These are phyloP conservation scores for Dissophora ornata DNA, from an alignment of 192 early-diverging fungal genomes.

Conservation along the genomic window DNA sequence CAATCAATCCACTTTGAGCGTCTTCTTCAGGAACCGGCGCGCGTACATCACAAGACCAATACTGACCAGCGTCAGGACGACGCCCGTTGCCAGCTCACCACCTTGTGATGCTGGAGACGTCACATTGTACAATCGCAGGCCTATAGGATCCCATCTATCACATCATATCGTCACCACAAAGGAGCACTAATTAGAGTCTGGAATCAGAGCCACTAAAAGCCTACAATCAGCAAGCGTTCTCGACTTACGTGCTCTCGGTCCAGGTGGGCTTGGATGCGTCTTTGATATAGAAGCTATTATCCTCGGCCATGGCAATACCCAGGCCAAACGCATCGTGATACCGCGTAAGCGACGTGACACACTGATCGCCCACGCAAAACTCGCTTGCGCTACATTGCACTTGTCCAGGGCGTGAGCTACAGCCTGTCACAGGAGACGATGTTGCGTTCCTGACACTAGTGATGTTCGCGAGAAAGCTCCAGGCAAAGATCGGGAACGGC, in stretches of 20 bases:
- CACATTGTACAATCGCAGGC: conserved; percentile 56
- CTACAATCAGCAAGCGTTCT: no score
- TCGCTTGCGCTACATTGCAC: conserved; percentile 47
- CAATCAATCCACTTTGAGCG: conserved; percentile 51
- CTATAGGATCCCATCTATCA: conserved; percentile 59
- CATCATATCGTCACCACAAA: no score
- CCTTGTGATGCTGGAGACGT: conserved; percentile 53
- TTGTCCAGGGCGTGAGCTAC: conserved; percentile 27
- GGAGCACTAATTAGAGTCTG: no score
- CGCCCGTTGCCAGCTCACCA: conserved; percentile 57
- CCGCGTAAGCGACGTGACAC: conserved; percentile 59
- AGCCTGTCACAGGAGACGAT: conserved; percentile 7
- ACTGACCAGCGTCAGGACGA: conserved; percentile 50
- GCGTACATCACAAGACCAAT: conserved; percentile 40
- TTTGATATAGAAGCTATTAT: conserved; percentile 46
- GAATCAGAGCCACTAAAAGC: no score
- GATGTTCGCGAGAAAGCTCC: conserved; percentile 57
- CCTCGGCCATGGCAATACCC: conserved; percentile 56
- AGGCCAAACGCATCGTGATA: conserved; percentile 66
- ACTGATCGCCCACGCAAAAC: conserved; percentile 57
- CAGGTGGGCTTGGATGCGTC: conserved; percentile 60
- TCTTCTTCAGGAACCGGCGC: conserved; percentile 47
- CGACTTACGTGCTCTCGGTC: conserved; percentile 68
- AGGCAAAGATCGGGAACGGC: conserved; percentile 59
- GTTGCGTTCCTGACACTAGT: conserved; percentile 37